Evolutionary conservation across 2,329 filamentous ascomycete species (phyloP).

Genomic region (Diaporthe citrichinensis): DNA sequence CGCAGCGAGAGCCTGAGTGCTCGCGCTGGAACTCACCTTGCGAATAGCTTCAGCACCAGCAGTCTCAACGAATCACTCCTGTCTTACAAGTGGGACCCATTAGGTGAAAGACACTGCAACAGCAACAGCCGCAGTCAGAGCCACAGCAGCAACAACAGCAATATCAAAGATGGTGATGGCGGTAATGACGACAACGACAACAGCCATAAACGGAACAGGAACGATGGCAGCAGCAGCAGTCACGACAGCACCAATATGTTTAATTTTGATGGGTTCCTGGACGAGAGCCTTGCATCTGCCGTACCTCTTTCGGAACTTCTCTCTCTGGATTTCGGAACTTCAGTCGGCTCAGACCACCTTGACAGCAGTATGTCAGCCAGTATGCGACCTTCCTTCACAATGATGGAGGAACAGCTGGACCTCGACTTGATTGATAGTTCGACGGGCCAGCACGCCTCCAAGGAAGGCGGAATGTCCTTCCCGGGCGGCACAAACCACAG

Average conservation of each 20-base stretch:
- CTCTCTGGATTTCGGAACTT: not conserved
- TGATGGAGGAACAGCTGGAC: slow-evolving; percentile 1
- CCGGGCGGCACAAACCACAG: not conserved
- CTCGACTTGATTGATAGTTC: not conserved
- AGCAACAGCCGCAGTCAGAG: not conserved
- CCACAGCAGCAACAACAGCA: not conserved
- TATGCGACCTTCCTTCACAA: not conserved
- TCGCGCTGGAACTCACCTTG: not conserved
- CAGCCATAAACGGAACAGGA: not conserved
- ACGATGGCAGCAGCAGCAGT: not conserved
- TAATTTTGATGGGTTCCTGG: not conserved
- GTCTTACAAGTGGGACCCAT: not conserved
- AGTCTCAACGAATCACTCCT: not conserved
- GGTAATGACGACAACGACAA: not conserved
- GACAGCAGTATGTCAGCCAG: not conserved
- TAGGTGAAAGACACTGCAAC: not conserved
- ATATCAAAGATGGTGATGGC: not conserved
- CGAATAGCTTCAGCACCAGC: not conserved
- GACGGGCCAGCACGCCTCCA: not conserved
- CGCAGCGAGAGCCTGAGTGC: not conserved
- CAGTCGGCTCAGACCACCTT: not conserved
- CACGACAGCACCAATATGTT: not conserved
- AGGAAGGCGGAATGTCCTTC: not conserved
- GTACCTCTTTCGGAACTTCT: not conserved
- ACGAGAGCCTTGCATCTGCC: not conserved